Conservation (phyloP, 2,329 filamentous ascomycete genomes). For the Aspergillus versicolor region DNA sequence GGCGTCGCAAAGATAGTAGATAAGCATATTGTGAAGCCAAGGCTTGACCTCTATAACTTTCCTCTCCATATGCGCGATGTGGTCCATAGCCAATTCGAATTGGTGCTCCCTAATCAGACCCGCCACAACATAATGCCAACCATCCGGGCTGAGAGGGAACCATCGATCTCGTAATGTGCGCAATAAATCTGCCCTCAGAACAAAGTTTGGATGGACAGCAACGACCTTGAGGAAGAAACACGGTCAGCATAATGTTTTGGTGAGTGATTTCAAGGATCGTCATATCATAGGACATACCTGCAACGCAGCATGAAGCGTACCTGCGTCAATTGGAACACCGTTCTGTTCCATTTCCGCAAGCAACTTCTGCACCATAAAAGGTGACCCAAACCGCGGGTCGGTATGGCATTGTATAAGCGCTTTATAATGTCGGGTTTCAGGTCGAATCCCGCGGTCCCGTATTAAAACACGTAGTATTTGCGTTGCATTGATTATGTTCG, state of each 20-base stretch:
- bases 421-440: constrained; percentile 58
- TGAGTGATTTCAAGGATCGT: background rate
- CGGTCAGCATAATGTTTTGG: background rate
- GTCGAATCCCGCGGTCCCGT: constrained; percentile 35
- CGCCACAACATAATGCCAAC: constrained; percentile 66
- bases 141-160: constrained; percentile 62
- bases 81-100: constrained; percentile 74
- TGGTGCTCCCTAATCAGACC: constrained; percentile 79
- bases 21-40: constrained; percentile 78
- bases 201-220: constrained; percentile 81
- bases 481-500: constrained; percentile 27
- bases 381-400: constrained; percentile 63
- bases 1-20: constrained; percentile 69
- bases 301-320: constrained; percentile 70
- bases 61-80: constrained; percentile 65
- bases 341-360: constrained; percentile 69
- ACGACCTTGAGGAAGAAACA: constrained; percentile 53
- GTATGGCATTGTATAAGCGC: constrained; percentile 72
- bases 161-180: constrained; percentile 65
- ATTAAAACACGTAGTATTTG: constrained; percentile 41
- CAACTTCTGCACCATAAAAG: constrained; percentile 61
- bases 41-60: constrained; percentile 56
- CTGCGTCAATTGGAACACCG: constrained; percentile 62
- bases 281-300: constrained; percentile 48
- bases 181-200: constrained; percentile 70